These are phyloP conservation scores for Raffaelea albimanens DNA, from an alignment of 2,329 filamentous ascomycete genomes.

Conservation along the genomic window DNA sequence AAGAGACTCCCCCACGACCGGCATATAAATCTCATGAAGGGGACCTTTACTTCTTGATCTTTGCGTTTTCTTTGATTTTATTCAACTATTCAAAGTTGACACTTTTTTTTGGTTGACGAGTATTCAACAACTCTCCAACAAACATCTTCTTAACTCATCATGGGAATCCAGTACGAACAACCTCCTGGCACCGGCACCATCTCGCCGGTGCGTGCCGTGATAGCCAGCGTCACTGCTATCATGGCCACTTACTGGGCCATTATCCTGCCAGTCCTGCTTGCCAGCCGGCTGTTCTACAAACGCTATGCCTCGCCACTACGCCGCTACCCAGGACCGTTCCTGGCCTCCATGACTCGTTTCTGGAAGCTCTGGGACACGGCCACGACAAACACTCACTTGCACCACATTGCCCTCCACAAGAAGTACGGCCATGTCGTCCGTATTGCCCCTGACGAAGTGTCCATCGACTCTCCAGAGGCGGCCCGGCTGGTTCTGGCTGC, in stretches of 20 bases:
- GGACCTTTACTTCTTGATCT: no score
- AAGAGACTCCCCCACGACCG: no score
- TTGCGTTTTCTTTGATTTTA: no score
- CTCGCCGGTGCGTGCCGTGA: constrained; percentile 16
- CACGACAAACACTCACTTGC: constrained; percentile 28
- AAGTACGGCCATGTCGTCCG: constrained; percentile 38
- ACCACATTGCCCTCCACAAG: constrained; percentile 33
- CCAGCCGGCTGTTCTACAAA: constrained; percentile 19
- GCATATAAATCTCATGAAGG: no score
- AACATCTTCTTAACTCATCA: no score
- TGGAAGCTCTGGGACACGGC: constrained; percentile 32
- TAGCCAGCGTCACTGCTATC: constrained; percentile 13
- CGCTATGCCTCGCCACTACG: constrained; percentile 25
- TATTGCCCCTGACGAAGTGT: constrained; percentile 39
- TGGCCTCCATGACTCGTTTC: constrained; percentile 25
- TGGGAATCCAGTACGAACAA: no score
- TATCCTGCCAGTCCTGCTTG: constrained; percentile 17
- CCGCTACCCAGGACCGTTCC: constrained; percentile 24
- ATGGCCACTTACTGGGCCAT: constrained; percentile 20
- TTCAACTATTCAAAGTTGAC: no score
- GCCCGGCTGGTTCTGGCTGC: constrained; percentile 35
- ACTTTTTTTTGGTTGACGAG: no score
- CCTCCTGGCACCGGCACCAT: constrained; percentile 15
- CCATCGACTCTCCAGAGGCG: constrained; percentile 34
- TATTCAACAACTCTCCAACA: no score